Percentiles rank a stretch among this genome's conserved stretches.
These are phyloP conservation scores for Solanum bulbocastanum DNA, from an alignment of 257 asterid species.

Conservation along the genomic window DNA sequence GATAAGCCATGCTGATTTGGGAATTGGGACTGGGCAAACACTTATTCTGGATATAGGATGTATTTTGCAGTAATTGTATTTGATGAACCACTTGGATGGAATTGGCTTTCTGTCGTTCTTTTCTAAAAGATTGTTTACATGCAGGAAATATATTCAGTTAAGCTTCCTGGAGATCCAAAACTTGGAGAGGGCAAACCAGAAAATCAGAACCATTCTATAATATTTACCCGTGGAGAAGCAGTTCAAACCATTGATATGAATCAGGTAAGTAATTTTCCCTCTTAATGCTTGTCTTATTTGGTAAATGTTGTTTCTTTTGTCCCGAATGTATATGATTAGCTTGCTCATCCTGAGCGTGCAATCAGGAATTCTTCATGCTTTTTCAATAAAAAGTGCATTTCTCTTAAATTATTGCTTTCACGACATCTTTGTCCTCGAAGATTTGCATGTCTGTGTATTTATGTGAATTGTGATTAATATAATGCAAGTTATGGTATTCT, in stretches of 20 bases:
- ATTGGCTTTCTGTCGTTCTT: not conserved
- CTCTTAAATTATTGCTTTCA: not conserved
- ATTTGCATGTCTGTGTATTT: not conserved
- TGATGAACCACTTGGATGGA: not conserved
- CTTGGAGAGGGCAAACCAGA: conserved; percentile 99
- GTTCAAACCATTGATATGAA: conserved; percentile 98
- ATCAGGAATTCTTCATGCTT: not conserved
- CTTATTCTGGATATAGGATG: not conserved
- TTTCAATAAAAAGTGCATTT: not conserved
- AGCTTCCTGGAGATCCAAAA: conserved; percentile 99
- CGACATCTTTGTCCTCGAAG: not conserved
- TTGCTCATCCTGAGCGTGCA: not conserved
- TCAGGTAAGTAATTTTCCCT: conserved; percentile 41
- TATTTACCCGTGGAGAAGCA: conserved; percentile 97
- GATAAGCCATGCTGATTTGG: not conserved
- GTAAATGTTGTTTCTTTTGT: not conserved
- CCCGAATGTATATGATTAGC: not conserved
- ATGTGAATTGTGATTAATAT: not conserved
- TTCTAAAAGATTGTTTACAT: not conserved
- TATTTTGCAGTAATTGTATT: not conserved
- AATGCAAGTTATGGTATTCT: not conserved
- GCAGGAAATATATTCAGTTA: conserved; percentile 86
- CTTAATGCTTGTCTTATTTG: not conserved
- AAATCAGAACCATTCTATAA: conserved; percentile 91
- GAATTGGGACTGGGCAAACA: not conserved